Evolutionary conservation across 164 flowering plant species (phyloP), one percentile per base, ranked within the genome.

Genomic region (Brasenia schreberi): DNA sequence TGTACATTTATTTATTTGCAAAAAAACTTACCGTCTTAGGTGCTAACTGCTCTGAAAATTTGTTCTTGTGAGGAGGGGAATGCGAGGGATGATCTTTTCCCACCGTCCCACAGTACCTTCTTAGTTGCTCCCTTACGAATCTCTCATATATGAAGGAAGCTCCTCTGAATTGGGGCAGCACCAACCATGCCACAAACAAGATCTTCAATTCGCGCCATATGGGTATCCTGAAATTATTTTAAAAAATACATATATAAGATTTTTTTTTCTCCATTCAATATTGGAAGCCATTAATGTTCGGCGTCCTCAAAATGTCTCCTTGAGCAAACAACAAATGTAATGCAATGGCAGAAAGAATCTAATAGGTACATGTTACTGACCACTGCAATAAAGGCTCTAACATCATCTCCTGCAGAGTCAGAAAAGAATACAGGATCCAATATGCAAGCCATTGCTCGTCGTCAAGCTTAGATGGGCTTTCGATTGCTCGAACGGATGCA

Each of bases 371-470:
- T 56, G 16, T 56, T 2, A 56, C 33, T 73, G 77, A 92, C 98
- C 91, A 85, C 62, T 82, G 75, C 27, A 92, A 71, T 7, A 87
- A 0, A 5, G 98, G 84, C 64, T 85, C 85, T 17, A 85, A 76
- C 3, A 87, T 67, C 85, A 94, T 86, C 79, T 94, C 99, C 68
- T 76, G 12, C 49, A 94, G 92, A 7, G 99, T 89, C 64, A 91
- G 89, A 61, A 94, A 87, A 0, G 99, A 94, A 65, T 94, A 94
- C 6, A 91, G 42, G 66, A 94, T 94, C 99, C 99, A 94, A 68
- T 94, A 94, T 43, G 99, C 96, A 66, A 94, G 83, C 99, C 99
- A 94, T 71, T 94, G 99, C 71, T 94, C 89, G 71, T 94, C 99
- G 52, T 91, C 99, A 43, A 79, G 66, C 69, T 87, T 94, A 1